Base-by-base conservation (phyloP, 2,329 filamentous ascomycete genomes). In the Arthrobotrys musiformis region DNA sequence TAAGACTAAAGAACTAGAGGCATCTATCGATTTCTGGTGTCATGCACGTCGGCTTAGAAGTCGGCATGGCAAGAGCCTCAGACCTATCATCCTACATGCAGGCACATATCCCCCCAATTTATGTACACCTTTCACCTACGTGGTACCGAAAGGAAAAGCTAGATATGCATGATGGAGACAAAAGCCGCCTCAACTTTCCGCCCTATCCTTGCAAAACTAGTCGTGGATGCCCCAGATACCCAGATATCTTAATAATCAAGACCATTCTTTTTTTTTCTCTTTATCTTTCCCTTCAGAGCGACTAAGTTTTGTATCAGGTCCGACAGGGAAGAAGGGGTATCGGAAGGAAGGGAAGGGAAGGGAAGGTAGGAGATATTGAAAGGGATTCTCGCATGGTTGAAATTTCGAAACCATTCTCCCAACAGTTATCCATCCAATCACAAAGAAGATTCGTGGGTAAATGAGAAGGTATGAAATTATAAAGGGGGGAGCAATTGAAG, bases 361-460 rank as follows among this genome's bases (percentile, higher is more conserved):
- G 40, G 9, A 17, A 19, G 61, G n/a, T n/a, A n/a, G n/a, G 22
- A 19, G 28, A 60, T 48, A 42, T 35, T 44, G 33, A 61, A 68
- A 75, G 42, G 66, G 73, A 70, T 60, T 50, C 62, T 50, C 66
- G 73, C 73, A 77, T 61, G 50, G 30, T 77, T 40, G 33, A 40
- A 5, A 37, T 40, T 58, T 40, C 33, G 73, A 77, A 77, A 77
- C 73, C 50, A 37, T 60, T 62, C 22, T 46, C 22, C 33, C 42
- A 48, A 60, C 30, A 37, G 11, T 54, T 4, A n/a, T 19, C 42
- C 22, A 37, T 58, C 70, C 66, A 77, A 77, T 77, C 60, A 77
- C 56, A 22, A 26, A n/a, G 40, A 17, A 13, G 35, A 70, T 24
- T 46, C 44, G 40, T 64, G 63, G 44, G 48, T 68, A 69, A 68